Evolutionary conservation across 2,329 filamentous ascomycete species (phyloP).

Genomic region (Chaetomiaceae sp.): DNA sequence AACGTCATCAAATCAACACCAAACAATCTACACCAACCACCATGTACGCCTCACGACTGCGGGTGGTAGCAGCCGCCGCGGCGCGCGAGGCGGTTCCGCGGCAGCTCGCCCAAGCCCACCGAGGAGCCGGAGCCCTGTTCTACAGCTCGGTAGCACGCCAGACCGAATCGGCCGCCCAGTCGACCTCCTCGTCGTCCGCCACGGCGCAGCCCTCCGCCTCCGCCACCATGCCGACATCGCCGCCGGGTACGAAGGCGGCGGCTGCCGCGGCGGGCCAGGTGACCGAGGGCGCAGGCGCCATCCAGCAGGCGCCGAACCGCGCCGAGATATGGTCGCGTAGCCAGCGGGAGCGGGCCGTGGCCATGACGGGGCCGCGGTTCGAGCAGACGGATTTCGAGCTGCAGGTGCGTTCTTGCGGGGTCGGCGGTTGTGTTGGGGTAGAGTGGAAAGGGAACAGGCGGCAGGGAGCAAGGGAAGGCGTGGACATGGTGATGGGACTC

Average conservation of each 20-base stretch:
- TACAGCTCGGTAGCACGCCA: slow-evolving; percentile 45
- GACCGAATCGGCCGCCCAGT: slow-evolving; percentile 27
- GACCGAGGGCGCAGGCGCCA: slow-evolving; percentile 38
- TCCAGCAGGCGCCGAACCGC: slow-evolving; percentile 82
- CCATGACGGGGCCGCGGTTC: slow-evolving; percentile 91
- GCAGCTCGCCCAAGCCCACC: too few relatives aligned
- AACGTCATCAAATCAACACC: background rate
- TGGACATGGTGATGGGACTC: too few relatives aligned
- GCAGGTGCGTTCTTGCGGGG: slow-evolving; percentile 68
- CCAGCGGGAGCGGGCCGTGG: slow-evolving; percentile 72
- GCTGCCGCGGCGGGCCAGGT: slow-evolving; percentile 32
- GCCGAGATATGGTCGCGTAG: slow-evolving; percentile 73
- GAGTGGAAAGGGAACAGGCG: background rate
- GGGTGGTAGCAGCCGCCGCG: slow-evolving; percentile 27
- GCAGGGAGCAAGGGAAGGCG: background rate
- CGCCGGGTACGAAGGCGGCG: too few relatives aligned
- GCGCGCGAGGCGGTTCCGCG: slow-evolving; percentile 35
- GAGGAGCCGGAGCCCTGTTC: too few relatives aligned
- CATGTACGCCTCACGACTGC: slow-evolving; percentile 37
- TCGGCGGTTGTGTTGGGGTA: background rate
- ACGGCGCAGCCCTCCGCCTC: background rate
- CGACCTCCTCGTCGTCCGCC: slow-evolving; percentile 31
- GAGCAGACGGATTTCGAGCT: slow-evolving; percentile 92
- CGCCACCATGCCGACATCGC: slow-evolving; percentile 32
- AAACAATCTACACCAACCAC: slow-evolving; percentile 35